Conservation (phyloP, 2,329 filamentous ascomycete genomes). For the Apiospora hydei region DNA sequence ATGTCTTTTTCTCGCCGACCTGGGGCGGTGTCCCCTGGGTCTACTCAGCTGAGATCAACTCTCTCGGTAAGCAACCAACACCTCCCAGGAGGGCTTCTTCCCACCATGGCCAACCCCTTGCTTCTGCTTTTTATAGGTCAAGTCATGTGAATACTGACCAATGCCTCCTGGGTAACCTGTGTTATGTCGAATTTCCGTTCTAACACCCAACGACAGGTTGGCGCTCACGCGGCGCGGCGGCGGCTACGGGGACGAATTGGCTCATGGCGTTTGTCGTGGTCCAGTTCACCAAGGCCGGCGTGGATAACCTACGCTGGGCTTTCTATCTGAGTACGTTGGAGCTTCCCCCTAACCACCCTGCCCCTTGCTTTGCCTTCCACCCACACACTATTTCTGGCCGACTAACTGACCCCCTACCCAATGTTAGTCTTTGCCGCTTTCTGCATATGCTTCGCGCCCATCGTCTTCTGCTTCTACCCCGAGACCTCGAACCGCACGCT, state of each 20-base stretch:
- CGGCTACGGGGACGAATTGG: slow-evolving; percentile 55
- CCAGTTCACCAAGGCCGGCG: slow-evolving; percentile 52
- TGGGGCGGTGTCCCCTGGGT: slow-evolving; percentile 51
- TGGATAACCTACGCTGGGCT: slow-evolving; percentile 49
- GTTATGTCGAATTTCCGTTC: neutral
- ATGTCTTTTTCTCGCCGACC: slow-evolving; percentile 50
- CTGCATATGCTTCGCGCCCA: slow-evolving; percentile 41
- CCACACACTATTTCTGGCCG: too few relatives aligned
- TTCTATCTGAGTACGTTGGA: slow-evolving; percentile 50
- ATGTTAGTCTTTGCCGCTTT: slow-evolving; percentile 38
- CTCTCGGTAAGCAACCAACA: slow-evolving; percentile 35
- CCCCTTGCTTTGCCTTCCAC: neutral
- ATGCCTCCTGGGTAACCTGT: too few relatives aligned
- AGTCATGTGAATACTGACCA: too few relatives aligned
- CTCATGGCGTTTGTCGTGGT: slow-evolving; percentile 51
- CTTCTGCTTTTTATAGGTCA: too few relatives aligned
- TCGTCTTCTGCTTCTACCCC: slow-evolving; percentile 54
- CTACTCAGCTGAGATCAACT: slow-evolving; percentile 51
- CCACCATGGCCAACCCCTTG: neutral
- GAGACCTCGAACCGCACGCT: slow-evolving; percentile 56
- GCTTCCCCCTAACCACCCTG: neutral
- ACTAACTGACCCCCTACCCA: neutral
- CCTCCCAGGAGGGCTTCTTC: neutral
- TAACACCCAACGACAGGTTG: slow-evolving; percentile 34
- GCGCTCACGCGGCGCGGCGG: slow-evolving; percentile 50